phyloP scores from a whole-genome alignment of 108 stramenopile genomes.

The Licmophora abbreviata region DNA sequence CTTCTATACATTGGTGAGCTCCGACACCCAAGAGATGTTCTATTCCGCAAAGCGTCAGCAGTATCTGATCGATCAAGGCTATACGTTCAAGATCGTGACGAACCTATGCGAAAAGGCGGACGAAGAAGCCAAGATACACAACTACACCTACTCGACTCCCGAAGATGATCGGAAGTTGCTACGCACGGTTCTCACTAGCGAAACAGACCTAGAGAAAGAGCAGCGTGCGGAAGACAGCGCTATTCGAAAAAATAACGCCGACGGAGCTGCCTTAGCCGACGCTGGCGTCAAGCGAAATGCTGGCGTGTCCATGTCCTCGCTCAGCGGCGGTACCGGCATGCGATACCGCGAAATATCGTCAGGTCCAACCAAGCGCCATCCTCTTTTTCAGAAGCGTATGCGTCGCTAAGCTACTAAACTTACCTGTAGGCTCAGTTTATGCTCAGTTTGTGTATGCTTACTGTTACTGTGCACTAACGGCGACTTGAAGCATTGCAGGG shows the following conservation, averaged over 20 bases:
- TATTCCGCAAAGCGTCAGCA: constrained; percentile 96
- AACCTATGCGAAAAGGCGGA: constrained; percentile 75
- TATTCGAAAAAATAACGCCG: constrained; percentile 83
- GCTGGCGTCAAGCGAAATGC: constrained; percentile 56
- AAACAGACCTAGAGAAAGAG: constrained; percentile 75
- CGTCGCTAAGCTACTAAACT: too few species aligned
- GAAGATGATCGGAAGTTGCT: constrained; percentile 66
- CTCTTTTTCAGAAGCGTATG: constrained; percentile 69
- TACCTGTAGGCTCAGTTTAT: too few species aligned
- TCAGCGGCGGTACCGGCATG: constrained; percentile 71
- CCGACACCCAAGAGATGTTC: constrained; percentile 98
- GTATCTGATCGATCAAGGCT: constrained; percentile 99
- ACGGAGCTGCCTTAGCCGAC: constrained; percentile 77
- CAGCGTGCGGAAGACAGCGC: constrained; percentile 81
- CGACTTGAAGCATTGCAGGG: too few species aligned
- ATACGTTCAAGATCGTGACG: constrained; percentile 99
- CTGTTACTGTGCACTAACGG: too few species aligned
- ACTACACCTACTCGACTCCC: constrained; percentile 66
- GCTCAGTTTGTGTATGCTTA: too few species aligned
- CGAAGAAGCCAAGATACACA: constrained; percentile 48
- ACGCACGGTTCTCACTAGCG: constrained; percentile 63
- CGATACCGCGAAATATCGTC: constrained; percentile 51
- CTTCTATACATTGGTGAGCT: constrained; percentile 98
- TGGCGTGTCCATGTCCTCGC: constrained; percentile 63
- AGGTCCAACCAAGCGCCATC: constrained; percentile 58